Evolutionary conservation across 306 rosid species (phyloP), one percentile per base, ranked within the genome.

Genomic region (Canavalia gladiata): DNA sequence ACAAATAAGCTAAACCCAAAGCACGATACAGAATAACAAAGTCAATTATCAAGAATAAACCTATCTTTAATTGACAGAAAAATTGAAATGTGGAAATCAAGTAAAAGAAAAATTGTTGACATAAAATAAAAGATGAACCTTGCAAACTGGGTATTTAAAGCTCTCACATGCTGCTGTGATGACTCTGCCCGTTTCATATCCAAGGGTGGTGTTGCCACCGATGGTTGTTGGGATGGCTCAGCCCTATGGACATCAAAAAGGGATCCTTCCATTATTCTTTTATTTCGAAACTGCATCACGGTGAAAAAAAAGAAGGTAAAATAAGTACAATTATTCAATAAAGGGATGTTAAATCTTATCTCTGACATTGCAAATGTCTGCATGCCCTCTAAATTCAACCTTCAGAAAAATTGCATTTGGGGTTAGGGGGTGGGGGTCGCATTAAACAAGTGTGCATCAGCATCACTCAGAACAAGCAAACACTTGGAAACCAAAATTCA

Each of bases 121-220:
- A 62, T 13, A 45, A 54, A 76, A 76, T 75, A 58, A 83, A 87
- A 81, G 66, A 74, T 67, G 86, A 83, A 96, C 99, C 98, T 96
- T 84, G 97, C 97, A 79, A 96, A 96, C 84, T 96, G 98, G 87
- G 89, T 89, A 84, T 96, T 96, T 85, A 96, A 94, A 87, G 97
- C 98, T 90, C 99, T 90, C 94, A 96, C 99, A 85, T 96, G 99
- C 94, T 85, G 97, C 90, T 81, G 87, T 10, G 99, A 93, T 58
- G 94, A 89, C 84, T 87, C 96, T 1, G 99, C 99, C 79, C 84
- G 91, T 60, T 84, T 87, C 85, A 82, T 80, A 82, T 95, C 91
- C 83, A 95, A 85, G 2, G 86, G 51, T 55, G 91, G 86, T 10
- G 90, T 69, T 49, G 57, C 83, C 45, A 10, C 81, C 60, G 34